Base-by-base conservation (phyloP, 2,329 filamentous ascomycete genomes). In the Trichophyton equinum region DNA sequence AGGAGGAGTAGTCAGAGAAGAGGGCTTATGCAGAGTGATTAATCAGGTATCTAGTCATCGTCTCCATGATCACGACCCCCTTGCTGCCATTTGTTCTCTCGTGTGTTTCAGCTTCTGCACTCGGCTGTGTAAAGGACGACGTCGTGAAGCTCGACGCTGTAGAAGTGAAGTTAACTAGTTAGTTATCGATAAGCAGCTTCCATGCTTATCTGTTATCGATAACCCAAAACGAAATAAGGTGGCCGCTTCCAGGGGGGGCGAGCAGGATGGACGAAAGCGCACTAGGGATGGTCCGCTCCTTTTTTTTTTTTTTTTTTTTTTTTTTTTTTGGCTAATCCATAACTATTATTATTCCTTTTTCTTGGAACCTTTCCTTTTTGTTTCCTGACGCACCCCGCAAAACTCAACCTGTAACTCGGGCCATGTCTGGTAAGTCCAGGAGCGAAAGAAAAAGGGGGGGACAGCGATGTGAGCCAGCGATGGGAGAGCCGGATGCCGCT, bases 321-420 rank as follows among this genome's bases (percentile, higher is more conserved):
- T 51, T 46, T 18, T 18, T 1, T 18, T 18, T 18, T 18, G 18
- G 18, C 18, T 18, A 18, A 18, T 18, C 18, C 18, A 18, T 18
- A 18, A 18, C 18, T 18, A 22, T 2, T 22, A 22, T 22, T 22
- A 22, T 38, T 38, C 33, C 33, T 38, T 13, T 38, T 38, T 38
- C 4, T 38, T 9, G 9, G 8, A 13, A 4, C 33, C 33, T 38
- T 38, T 38, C 33, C 33, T 38, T 38, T 38, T 38, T 38, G 33
- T 47, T 47, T 33, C 22, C 22, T 8, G 51, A 55, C 15, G 51
- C 51, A 55, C 51, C 51, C 51, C 51, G 51, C 51, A 55, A 55
- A 55, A 55, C 51, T 55, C 51, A 55, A 55, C 15, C 27, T 36
- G 20, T 25, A 44, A 36, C 51, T 36, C 51, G 51, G 51, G 27